phyloP scores from a whole-genome alignment of 169 alveolate species.

The Plasmodium reichenowi region DNA sequence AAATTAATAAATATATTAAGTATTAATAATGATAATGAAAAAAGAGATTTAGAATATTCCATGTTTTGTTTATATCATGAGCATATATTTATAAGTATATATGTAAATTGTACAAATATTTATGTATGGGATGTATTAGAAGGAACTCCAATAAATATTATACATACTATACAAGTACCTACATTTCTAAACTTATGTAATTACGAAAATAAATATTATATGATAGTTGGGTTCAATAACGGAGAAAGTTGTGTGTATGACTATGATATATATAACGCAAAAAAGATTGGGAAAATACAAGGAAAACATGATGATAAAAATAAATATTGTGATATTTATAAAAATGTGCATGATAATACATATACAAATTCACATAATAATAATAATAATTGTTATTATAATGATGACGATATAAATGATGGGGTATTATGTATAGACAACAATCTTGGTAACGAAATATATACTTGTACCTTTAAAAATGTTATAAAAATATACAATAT shows the following conservation, averaged over 20 bases:
- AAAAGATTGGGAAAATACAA: background rate
- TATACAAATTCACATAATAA: background rate
- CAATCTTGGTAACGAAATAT: constrained; percentile 35
- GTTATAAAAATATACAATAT: constrained; percentile 22
- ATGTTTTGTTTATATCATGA: constrained; percentile 74
- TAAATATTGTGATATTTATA: background rate
- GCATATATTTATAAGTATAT: constrained; percentile 42
- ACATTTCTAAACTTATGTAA: constrained; percentile 63
- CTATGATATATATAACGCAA: constrained; percentile 44
- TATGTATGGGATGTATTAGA: constrained; percentile 60
- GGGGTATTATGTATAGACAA: constrained; percentile 68
- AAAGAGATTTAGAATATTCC: constrained; percentile 58
- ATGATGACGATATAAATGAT: constrained; percentile 11
- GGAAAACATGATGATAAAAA: constrained; percentile 9
- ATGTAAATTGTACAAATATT: constrained; percentile 43
- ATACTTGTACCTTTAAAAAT: constrained; percentile 28
- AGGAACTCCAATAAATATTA: constrained; percentile 38
- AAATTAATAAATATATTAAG: constrained; percentile 46
- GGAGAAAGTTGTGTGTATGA: constrained; percentile 35
- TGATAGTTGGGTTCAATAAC: constrained; percentile 40
- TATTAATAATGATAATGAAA: constrained; percentile 17
- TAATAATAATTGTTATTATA: background rate
- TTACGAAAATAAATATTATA: constrained; percentile 40
- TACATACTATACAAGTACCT: constrained; percentile 31
- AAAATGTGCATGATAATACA: background rate